Percentiles rank a stretch among this genome's conserved stretches.
These are phyloP conservation scores for Odontarrhena argentea DNA, from an alignment of 345 rosid species.

Conservation along the genomic window DNA sequence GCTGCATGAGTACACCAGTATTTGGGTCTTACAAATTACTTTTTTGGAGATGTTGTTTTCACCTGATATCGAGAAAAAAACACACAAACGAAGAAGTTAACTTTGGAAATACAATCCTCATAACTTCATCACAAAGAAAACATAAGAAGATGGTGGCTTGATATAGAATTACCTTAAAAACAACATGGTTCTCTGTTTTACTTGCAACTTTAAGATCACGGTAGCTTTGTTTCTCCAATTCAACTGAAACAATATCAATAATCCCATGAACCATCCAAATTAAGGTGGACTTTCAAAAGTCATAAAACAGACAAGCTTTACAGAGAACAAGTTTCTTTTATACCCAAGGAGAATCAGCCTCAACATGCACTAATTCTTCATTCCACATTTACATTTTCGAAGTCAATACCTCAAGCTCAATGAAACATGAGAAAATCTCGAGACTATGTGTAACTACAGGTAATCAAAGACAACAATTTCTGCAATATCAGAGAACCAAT, in stretches of 20 bases:
- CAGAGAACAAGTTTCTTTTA: too few relatives aligned
- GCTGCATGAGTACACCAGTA: conserved; percentile 77
- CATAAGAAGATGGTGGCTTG: conserved; percentile 1
- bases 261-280: conserved; percentile 1
- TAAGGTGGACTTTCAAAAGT: too few relatives aligned
- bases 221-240: conserved; percentile 64
- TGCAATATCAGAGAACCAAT: too few relatives aligned
- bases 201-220: conserved; percentile 74
- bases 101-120: too few relatives aligned
- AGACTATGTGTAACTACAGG: too few relatives aligned
- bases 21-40: conserved; percentile 96
- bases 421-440: too few relatives aligned
- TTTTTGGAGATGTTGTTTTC: conserved; percentile 95
- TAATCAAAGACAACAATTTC: too few relatives aligned
- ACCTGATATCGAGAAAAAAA: conserved; percentile 53
- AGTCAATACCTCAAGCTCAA: too few relatives aligned
- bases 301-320: too few relatives aligned
- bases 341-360: too few relatives aligned
- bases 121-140: background rate
- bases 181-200: conserved; percentile 77
- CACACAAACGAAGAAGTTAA: background rate
- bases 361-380: too few relatives aligned
- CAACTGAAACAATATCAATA: conserved; percentile 50
- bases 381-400: too few relatives aligned
- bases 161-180: conserved; percentile 61